Evolutionary conservation across 1,139 yeast genomes (phyloP), one percentile per base, ranked within the genome.

Genomic region (Saccharomyces hybrid): DNA sequence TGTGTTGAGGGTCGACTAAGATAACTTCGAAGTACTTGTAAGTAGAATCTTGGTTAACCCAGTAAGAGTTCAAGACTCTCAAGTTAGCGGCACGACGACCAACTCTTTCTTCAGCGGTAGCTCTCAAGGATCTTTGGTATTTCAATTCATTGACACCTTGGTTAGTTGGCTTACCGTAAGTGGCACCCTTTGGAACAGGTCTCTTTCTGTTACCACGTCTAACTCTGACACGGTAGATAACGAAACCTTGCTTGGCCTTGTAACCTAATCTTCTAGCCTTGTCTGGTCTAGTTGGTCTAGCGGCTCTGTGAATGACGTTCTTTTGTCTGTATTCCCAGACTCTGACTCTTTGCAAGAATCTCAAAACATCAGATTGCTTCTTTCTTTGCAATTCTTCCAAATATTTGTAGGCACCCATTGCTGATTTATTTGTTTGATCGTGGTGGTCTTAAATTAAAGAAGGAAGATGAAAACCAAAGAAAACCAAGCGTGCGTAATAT

Each of bases 141-240:
- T 93, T 93, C 83, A 93, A 88, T 80, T 93, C 97, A 84, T 85
- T 85, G 71, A 93, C 95, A 88, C 99, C 99, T 83, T 89, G 96
- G 96, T 93, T 93, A 83, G 99, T 93, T 86, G 99, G 99, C 88
- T 93, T 93, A 88, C 99, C 99, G 86, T 91, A 91, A 77, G 98
- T 93, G 73, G 97, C 98, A 88, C 99, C 99, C 93, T 93, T 93
- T 82, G 95, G 91, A 74, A 87, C 98, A 73, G 97, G 98, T 83
- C 97, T 89, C 97, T 93, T 93, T 86, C 99, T 91, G 84, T 95
- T 93, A 84, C 99, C 99, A 83, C 99, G 89, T 84, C 98, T 90
- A 73, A 93, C 99, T 82, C 99, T 90, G 78, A 91, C 81, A 81
- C 99, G 88, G 96, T 81, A 93, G 84, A 93, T 83, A 69, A 88